These are phyloP conservation scores for Torrubiellomyces zombiae DNA, from an alignment of 2,329 filamentous ascomycete genomes.

Conservation along the genomic window DNA sequence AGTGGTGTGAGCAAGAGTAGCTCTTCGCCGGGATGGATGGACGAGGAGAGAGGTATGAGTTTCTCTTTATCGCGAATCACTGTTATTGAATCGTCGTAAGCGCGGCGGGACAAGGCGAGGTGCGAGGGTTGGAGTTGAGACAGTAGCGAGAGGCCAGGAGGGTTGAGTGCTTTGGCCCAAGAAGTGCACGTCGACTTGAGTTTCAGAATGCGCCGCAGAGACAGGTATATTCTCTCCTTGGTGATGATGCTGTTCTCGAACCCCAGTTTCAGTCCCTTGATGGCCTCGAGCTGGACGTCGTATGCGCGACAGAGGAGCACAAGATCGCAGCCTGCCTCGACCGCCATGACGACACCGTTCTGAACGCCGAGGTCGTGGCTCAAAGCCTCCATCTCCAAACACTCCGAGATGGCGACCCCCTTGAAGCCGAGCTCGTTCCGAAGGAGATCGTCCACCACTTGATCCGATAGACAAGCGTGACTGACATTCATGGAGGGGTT, in stretches of 20 bases:
- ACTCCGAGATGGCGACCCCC: conserved; percentile 88
- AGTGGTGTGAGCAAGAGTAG: conserved; percentile 76
- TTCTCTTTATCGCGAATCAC: conserved; percentile 82
- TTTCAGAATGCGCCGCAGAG: conserved; percentile 58
- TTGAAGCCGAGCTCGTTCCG: conserved; percentile 80
- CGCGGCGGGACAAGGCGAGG: conserved; percentile 61
- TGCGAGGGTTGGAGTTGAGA: conserved; percentile 72
- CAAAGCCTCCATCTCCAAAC: conserved; percentile 88
- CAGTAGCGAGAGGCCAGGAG: conserved; percentile 59
- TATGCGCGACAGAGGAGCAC: conserved; percentile 79
- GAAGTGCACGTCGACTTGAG: conserved; percentile 77
- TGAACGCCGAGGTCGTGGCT: conserved; percentile 95
- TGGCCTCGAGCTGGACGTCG: conserved; percentile 76
- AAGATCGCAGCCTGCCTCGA: conserved; percentile 88
- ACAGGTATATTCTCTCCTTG: conserved; percentile 62
- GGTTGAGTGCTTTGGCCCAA: conserved; percentile 84
- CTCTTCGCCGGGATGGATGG: conserved; percentile 72
- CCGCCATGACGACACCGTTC: conserved; percentile 91
- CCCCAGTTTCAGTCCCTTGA: conserved; percentile 75
- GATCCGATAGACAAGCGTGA: conserved; percentile 84
- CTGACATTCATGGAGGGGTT: conserved; percentile 87
- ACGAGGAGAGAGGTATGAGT: conserved; percentile 64
- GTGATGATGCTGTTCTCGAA: conserved; percentile 83
- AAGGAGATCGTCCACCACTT: conserved; percentile 79
- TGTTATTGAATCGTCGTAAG: conserved; percentile 85